Percentiles rank a stretch among this genome's conserved stretches.
phyloP scores from a whole-genome alignment of 768 basidiomycete genomes.

The Mycena maculata region DNA sequence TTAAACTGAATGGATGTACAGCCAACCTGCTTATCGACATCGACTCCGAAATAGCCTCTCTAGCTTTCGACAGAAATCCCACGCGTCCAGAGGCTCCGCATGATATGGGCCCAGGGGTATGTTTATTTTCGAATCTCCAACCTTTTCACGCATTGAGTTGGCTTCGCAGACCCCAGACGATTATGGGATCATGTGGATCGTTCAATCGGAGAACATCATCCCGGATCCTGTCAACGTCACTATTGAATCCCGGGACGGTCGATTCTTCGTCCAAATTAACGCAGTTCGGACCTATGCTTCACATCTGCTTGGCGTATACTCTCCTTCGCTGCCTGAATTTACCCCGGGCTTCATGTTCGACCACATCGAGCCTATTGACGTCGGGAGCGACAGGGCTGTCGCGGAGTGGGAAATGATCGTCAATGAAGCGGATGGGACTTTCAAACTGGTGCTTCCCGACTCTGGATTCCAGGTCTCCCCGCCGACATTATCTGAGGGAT shows the following conservation, averaged over 20 bases:
- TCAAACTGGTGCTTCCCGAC: constrained; percentile 11
- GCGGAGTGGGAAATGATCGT: constrained; percentile 15
- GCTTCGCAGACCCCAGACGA: too few relatives aligned
- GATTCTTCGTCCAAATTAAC: neutral
- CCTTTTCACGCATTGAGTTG: too few relatives aligned
- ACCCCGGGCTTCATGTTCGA: constrained; percentile 14
- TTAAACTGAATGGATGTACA: constrained; percentile 6
- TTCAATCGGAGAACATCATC: constrained; percentile 1
- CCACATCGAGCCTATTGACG: neutral
- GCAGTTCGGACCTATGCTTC: neutral
- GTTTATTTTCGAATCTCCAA: too few relatives aligned
- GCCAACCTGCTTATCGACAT: constrained; percentile 8
- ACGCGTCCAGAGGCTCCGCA: neutral
- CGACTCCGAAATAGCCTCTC: neutral
- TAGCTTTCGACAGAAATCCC: constrained; percentile 10
- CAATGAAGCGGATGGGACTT: neutral
- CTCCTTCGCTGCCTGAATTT: constrained; percentile 14
- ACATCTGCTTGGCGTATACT: constrained; percentile 1
- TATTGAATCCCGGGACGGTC: constrained; percentile 4
- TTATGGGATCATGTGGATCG: constrained; percentile 3
- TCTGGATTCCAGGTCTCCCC: constrained; percentile 5
- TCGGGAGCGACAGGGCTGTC: constrained; percentile 1
- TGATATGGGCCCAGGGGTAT: constrained; percentile 8
- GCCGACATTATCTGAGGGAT: neutral
- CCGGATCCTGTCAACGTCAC: neutral